Conservation (phyloP, 106 monocot species). For the Dendrobium officinale region DNA sequence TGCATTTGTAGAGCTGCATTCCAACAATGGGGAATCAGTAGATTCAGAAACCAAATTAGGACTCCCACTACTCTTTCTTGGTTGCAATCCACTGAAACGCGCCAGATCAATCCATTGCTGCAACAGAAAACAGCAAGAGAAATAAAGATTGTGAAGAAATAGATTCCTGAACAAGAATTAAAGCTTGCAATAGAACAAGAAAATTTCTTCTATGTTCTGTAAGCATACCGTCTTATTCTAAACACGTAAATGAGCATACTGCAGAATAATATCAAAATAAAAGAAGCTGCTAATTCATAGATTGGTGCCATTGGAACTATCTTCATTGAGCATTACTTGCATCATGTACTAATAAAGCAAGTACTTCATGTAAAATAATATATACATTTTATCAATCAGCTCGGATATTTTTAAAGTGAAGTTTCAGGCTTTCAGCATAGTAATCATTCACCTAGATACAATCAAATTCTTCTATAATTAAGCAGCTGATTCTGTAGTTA, state of each 20-base stretch:
- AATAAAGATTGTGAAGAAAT: neutral
- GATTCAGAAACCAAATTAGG: slow-evolving; percentile 3
- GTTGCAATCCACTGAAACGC: slow-evolving; percentile 56
- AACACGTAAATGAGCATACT: neutral
- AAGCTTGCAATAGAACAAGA: neutral
- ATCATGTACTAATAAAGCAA: no score
- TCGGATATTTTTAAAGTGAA: no score
- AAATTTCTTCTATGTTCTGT: neutral
- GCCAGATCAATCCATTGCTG: slow-evolving; percentile 85
- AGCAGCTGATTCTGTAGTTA: no score
- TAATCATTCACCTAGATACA: no score
- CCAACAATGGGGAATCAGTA: slow-evolving; percentile 16
- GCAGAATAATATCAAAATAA: neutral
- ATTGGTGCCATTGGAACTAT: no score
- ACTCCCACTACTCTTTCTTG: slow-evolving; percentile 10
- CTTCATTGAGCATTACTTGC: no score
- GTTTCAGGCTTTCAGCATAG: no score
- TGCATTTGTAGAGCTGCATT: slow-evolving; percentile 20
- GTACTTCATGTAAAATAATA: no score
- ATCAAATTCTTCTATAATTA: no score
- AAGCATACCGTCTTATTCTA: no score
- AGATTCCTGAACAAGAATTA: neutral
- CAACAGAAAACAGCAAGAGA: slow-evolving; percentile 7
- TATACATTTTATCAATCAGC: no score
- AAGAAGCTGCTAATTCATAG: neutral